phyloP scores from a whole-genome alignment of 1,284 basidiomycete species.

The Ceratobasidium theobromae region DNA sequence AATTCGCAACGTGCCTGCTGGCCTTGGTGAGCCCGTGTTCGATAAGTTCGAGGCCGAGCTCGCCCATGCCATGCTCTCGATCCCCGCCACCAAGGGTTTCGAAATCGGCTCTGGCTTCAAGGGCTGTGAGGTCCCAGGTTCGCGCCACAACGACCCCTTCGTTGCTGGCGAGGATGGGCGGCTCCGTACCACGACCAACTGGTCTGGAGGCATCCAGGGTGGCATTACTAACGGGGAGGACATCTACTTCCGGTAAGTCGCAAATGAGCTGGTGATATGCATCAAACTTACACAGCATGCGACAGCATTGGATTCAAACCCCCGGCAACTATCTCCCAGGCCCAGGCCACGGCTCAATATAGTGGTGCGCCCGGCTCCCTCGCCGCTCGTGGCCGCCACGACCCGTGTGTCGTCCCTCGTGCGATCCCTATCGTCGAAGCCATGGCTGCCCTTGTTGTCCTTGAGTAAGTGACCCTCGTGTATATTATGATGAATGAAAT shows the following conservation, averaged over 20 bases:
- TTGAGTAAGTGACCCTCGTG: conserved; percentile 61
- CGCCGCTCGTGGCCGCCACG: conserved; percentile 90
- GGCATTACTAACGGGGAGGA: conserved; percentile 98
- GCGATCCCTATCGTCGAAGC: conserved; percentile 98
- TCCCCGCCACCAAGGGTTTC: conserved; percentile 98
- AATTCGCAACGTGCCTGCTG: conserved; percentile 85
- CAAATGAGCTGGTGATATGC: background rate
- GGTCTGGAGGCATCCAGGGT: conserved; percentile 97
- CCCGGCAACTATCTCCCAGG: conserved; percentile 95
- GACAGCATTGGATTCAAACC: conserved; percentile 93
- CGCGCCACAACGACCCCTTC: conserved; percentile 92
- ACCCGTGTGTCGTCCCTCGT: conserved; percentile 96
- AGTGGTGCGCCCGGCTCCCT: conserved; percentile 86
- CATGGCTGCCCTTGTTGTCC: conserved; percentile 94
- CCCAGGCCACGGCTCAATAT: conserved; percentile 90
- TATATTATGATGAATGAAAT: background rate
- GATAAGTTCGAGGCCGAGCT: conserved; percentile 98
- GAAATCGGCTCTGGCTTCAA: conserved; percentile 97
- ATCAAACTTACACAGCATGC: background rate
- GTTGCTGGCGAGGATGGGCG: conserved; percentile 65
- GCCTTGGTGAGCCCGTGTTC: conserved; percentile 96
- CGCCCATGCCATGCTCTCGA: conserved; percentile 97
- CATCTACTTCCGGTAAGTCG: conserved; percentile 88
- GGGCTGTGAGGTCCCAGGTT: conserved; percentile 93
- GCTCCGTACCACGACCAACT: conserved; percentile 88